Conservation (phyloP, 1,284 basidiomycete species). For the Ustilago trichophora region DNA sequence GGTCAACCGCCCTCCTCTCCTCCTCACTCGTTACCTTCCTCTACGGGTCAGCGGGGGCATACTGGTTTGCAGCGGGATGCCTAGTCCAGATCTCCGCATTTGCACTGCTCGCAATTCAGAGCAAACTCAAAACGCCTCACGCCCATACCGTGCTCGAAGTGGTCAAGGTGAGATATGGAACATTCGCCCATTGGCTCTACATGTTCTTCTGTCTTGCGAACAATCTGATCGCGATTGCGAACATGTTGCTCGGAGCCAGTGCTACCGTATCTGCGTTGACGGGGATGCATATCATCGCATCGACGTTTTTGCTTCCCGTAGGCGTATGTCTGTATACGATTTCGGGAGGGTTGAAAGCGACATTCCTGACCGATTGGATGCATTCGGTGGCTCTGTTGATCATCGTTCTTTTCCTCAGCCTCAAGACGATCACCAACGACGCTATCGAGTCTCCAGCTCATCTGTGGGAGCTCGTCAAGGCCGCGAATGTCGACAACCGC, state of each 20-base stretch:
- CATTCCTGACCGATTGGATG: constrained; percentile 58
- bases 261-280: constrained; percentile 58
- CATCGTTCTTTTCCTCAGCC: constrained; percentile 51
- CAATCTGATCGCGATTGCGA: constrained; percentile 59
- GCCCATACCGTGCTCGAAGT: constrained; percentile 62
- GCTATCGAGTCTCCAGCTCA: constrained; percentile 35
- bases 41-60: constrained; percentile 49
- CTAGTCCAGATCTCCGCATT: constrained; percentile 53
- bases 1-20: constrained; percentile 58
- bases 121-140: constrained; percentile 49
- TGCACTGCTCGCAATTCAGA: constrained; percentile 51
- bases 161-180: constrained; percentile 56
- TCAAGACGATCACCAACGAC: constrained; percentile 55
- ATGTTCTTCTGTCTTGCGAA: constrained; percentile 59
- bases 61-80: constrained; percentile 53
- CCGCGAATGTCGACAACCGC: constrained; percentile 25
- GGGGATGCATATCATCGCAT: constrained; percentile 57
- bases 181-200: constrained; percentile 54
- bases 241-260: constrained; percentile 60
- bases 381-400: constrained; percentile 57
- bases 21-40: constrained; percentile 38
- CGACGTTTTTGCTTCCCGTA: constrained; percentile 55
- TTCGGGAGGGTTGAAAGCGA: constrained; percentile 55
- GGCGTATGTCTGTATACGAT: constrained; percentile 58
- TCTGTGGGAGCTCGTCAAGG: constrained; percentile 48